phyloP scores from a whole-genome alignment of 2,329 filamentous ascomycete genomes.

The Fusarium irregulare region DNA sequence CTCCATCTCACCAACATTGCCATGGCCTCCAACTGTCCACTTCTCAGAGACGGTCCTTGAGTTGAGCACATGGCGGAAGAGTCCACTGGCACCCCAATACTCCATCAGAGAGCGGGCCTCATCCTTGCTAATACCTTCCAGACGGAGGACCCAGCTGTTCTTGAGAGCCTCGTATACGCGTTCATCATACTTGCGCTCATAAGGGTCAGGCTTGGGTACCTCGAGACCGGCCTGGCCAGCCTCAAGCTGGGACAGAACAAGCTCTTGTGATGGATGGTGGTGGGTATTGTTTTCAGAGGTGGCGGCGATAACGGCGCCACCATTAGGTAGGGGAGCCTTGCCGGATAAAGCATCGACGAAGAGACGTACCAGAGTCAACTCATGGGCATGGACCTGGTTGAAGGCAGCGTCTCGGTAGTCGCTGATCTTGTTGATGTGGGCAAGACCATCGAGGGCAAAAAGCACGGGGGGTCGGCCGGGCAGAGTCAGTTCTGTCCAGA shows the following conservation, averaged over 20 bases:
- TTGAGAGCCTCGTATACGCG: slow-evolving; percentile 65
- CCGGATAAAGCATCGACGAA: slow-evolving; percentile 80
- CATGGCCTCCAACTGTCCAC: slow-evolving; percentile 84
- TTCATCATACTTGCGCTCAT: slow-evolving; percentile 66
- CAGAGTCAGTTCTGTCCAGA: slow-evolving; percentile 81
- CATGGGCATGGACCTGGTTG: slow-evolving; percentile 84
- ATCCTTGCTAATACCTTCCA: slow-evolving; percentile 76
- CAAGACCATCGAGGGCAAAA: slow-evolving; percentile 80
- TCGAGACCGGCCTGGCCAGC: slow-evolving; percentile 55
- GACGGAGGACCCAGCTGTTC: slow-evolving; percentile 62
- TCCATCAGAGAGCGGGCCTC: slow-evolving; percentile 87
- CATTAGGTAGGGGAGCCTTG: slow-evolving; percentile 69
- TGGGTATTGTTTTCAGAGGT: slow-evolving; percentile 79
- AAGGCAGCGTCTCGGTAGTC: slow-evolving; percentile 79
- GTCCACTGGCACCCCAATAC: slow-evolving; percentile 90
- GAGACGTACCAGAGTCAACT: slow-evolving; percentile 79
- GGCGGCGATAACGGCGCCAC: slow-evolving; percentile 81
- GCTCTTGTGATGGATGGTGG: slow-evolving; percentile 72
- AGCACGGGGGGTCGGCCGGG: slow-evolving; percentile 70
- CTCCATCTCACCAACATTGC: slow-evolving; percentile 88
- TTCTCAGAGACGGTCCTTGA: slow-evolving; percentile 80
- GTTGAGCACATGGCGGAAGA: slow-evolving; percentile 77
- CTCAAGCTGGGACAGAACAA: slow-evolving; percentile 70
- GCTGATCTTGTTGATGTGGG: slow-evolving; percentile 82
- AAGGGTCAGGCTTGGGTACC: slow-evolving; percentile 62